Evolutionary conservation across 345 rosid genomes (phyloP).

Genomic region (Odontarrhena argentea): DNA sequence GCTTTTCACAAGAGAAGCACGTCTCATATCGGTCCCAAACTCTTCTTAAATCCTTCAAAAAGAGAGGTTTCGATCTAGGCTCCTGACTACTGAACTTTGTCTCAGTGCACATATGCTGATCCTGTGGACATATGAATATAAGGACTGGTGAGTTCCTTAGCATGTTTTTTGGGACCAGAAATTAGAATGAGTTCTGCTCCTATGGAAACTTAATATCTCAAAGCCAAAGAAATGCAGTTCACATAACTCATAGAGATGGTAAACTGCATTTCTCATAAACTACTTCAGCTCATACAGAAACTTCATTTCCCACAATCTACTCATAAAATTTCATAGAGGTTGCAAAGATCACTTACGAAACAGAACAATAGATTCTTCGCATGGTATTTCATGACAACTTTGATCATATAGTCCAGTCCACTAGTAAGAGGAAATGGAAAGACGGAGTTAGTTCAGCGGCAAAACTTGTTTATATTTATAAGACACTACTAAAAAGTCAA

Average conservation of each 20-base stretch:
- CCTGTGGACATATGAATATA: slow-evolving; percentile 47
- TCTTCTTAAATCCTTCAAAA: slow-evolving; percentile 69
- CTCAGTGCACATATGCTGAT: slow-evolving; percentile 53
- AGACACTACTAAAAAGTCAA: not conserved
- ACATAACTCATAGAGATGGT: slow-evolving; percentile 8
- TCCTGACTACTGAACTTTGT: slow-evolving; percentile 60
- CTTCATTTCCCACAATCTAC: slow-evolving; percentile 2
- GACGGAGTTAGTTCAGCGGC: not conserved
- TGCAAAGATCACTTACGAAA: slow-evolving; percentile 35
- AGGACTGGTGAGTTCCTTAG: slow-evolving; percentile 17
- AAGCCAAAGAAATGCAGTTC: slow-evolving; percentile 6
- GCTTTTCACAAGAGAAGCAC: slow-evolving; percentile 57
- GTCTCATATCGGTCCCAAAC: slow-evolving; percentile 62
- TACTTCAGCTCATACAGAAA: not conserved
- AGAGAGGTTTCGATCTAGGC: slow-evolving; percentile 61
- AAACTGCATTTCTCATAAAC: not conserved
- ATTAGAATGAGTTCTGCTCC: not conserved
- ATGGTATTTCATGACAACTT: slow-evolving; percentile 26
- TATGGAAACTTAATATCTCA: slow-evolving; percentile 7
- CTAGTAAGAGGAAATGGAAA: slow-evolving; percentile 18
- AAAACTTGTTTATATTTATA: slow-evolving; percentile 1
- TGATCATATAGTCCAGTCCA: slow-evolving; percentile 36
- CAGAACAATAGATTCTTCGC: slow-evolving; percentile 30
- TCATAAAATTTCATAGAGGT: slow-evolving; percentile 6
- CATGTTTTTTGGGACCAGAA: not conserved